These are phyloP conservation scores for Opeltia flavorubescens DNA, from an alignment of 495 filamentous ascomycete species.

Conservation along the genomic window DNA sequence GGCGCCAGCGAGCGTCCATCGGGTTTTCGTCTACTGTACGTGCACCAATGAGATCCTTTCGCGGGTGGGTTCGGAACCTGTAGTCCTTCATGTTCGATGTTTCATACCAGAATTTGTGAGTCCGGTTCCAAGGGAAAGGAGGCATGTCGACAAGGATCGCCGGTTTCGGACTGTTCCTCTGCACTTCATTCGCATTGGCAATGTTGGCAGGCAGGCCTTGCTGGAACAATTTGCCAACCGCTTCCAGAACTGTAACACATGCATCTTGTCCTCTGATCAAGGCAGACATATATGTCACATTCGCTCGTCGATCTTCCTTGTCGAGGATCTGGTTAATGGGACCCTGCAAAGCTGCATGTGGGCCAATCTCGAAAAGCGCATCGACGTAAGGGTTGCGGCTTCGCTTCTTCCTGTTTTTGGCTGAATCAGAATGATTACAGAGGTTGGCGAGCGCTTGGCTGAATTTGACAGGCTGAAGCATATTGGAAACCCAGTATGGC, in stretches of 20 bases:
- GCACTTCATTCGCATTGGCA: too few relatives aligned
- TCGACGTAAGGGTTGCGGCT: not conserved
- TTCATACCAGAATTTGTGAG: conserved; percentile 17
- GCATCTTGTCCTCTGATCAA: too few relatives aligned
- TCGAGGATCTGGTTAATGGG: conserved; percentile 43
- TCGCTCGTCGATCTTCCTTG: too few relatives aligned
- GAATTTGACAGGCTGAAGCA: conserved; percentile 32
- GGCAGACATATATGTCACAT: too few relatives aligned
- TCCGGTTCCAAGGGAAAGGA: conserved; percentile 31
- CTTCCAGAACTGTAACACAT: too few relatives aligned
- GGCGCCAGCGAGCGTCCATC: conserved; percentile 20
- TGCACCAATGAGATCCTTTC: conserved; percentile 24
- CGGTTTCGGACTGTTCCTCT: too few relatives aligned
- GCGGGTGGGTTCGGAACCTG: conserved; percentile 2
- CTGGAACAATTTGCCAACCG: too few relatives aligned
- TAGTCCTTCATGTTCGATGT: conserved; percentile 9
- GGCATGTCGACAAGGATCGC: too few relatives aligned
- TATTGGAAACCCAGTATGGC: conserved; percentile 33
- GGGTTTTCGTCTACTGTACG: conserved; percentile 17
- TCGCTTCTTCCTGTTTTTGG: not conserved
- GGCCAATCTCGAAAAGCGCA: conserved; percentile 40
- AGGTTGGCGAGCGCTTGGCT: conserved; percentile 16
- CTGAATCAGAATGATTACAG: conserved; percentile 1
- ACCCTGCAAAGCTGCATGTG: conserved; percentile 43
- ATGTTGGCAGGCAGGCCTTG: too few relatives aligned